Evolutionary conservation across 2,329 filamentous ascomycete species (phyloP).

Genomic region (Penicillium sp.): DNA sequence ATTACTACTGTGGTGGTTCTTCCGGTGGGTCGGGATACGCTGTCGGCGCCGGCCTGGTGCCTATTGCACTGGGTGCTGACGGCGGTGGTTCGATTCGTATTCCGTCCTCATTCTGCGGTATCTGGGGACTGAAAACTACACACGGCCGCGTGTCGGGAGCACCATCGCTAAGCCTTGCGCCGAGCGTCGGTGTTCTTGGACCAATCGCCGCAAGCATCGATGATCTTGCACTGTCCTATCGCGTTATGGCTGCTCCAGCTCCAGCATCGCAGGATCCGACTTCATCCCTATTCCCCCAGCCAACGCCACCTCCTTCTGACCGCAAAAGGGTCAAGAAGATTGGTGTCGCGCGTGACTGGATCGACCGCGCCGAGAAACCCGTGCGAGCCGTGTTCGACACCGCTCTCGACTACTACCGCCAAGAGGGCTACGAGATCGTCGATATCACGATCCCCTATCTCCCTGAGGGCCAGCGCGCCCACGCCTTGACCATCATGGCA

Average conservation of each 20-base stretch:
- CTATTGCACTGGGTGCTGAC: conserved; percentile 70
- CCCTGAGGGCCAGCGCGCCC: conserved; percentile 69
- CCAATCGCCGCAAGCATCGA: conserved; percentile 73
- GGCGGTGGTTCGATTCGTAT: conserved; percentile 74
- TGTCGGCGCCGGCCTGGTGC: conserved; percentile 67
- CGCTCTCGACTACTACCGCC: conserved; percentile 56
- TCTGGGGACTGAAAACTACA: conserved; percentile 77
- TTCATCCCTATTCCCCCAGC: conserved; percentile 60
- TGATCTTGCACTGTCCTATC: conserved; percentile 80
- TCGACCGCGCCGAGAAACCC: conserved; percentile 62
- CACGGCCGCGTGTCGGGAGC: conserved; percentile 65
- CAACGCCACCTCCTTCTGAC: conserved; percentile 43
- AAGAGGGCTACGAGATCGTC: conserved; percentile 44
- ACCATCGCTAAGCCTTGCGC: conserved; percentile 58
- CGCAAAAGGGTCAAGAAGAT: conserved; percentile 56
- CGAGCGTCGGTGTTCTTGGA: conserved; percentile 65
- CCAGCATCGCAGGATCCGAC: conserved; percentile 52
- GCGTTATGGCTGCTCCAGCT: conserved; percentile 71
- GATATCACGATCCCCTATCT: conserved; percentile 56
- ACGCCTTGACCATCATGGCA: conserved; percentile 71
- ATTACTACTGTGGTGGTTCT: conserved; percentile 77
- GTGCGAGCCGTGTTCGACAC: conserved; percentile 63
- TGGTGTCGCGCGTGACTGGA: conserved; percentile 67
- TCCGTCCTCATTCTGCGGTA: conserved; percentile 70
- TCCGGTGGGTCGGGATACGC: conserved; percentile 74